Evolutionary conservation across 495 filamentous ascomycete genomes (phyloP).

Genomic region (Lophium mytilinum): DNA sequence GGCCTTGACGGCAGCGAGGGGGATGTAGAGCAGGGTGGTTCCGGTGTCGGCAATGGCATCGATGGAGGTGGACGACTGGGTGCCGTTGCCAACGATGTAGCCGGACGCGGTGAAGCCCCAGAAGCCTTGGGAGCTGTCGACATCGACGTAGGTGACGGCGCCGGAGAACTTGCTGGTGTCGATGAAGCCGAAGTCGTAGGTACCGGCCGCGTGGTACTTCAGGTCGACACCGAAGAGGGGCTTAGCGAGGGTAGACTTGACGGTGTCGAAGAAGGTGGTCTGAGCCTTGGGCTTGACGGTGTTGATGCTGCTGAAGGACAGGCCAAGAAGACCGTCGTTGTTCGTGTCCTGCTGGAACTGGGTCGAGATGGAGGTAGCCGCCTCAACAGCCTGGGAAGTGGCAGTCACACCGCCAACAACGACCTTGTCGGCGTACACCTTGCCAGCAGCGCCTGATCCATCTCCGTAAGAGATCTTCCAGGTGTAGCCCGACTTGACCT

Average conservation of each 20-base stretch:
- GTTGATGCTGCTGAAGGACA: constrained; percentile 65
- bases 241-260: constrained; percentile 46
- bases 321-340: constrained; percentile 64
- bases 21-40: constrained; percentile 63
- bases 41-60: constrained; percentile 58
- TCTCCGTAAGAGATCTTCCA: constrained; percentile 72
- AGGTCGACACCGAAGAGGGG: constrained; percentile 63
- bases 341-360: constrained; percentile 51
- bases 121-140: constrained; percentile 55
- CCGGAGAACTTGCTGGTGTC: constrained; percentile 56
- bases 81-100: constrained; percentile 50
- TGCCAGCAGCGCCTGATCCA: constrained; percentile 53
- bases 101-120: constrained; percentile 61
- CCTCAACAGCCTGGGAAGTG: constrained; percentile 58
- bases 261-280: constrained; percentile 69
- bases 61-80: constrained; percentile 32
- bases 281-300: constrained; percentile 52
- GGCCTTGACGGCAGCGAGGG: constrained; percentile 44
- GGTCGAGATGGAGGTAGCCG: constrained; percentile 51
- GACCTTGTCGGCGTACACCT: constrained; percentile 64
- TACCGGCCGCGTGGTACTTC: constrained; percentile 54
- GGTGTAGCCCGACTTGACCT: constrained; percentile 43
- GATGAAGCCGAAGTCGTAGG: constrained; percentile 70
- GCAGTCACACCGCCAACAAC: constrained; percentile 58
- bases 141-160: constrained; percentile 50